Conservation (phyloP, 345 rosid species). For the Lepidium aucheri region DNA sequence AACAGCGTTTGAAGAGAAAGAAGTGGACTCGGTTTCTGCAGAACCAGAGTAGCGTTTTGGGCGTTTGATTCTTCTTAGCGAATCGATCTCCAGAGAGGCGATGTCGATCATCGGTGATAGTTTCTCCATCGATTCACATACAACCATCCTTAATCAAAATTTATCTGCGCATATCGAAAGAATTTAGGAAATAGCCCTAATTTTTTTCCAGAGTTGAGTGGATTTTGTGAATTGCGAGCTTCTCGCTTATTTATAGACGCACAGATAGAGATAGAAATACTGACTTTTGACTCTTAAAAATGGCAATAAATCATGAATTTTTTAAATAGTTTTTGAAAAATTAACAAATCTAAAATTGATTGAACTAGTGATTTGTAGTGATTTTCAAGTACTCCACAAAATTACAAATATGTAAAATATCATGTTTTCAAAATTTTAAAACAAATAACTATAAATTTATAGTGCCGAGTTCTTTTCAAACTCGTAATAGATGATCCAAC, state of each 20-base stretch:
- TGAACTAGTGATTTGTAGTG: too few relatives aligned
- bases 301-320: too few relatives aligned
- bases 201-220: not conserved
- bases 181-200: not conserved
- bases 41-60: not conserved
- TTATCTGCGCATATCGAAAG: not conserved
- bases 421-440: too few relatives aligned
- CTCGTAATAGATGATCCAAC: too few relatives aligned
- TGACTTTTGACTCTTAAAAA: too few relatives aligned
- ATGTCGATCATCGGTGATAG: not conserved
- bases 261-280: not conserved
- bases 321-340: too few relatives aligned
- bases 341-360: too few relatives aligned
- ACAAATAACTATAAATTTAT: too few relatives aligned
- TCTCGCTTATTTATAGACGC: not conserved
- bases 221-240: not conserved
- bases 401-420: too few relatives aligned
- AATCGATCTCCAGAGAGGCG: not conserved
- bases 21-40: not conserved
- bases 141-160: not conserved
- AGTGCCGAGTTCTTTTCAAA: too few relatives aligned
- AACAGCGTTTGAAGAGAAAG: constrained; percentile 13
- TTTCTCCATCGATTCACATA: constrained; percentile 12
- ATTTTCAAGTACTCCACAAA: too few relatives aligned
- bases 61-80: constrained; percentile 10